phyloP scores from a whole-genome alignment of 1,284 basidiomycete genomes.

The Fomitopsis schrenkii region DNA sequence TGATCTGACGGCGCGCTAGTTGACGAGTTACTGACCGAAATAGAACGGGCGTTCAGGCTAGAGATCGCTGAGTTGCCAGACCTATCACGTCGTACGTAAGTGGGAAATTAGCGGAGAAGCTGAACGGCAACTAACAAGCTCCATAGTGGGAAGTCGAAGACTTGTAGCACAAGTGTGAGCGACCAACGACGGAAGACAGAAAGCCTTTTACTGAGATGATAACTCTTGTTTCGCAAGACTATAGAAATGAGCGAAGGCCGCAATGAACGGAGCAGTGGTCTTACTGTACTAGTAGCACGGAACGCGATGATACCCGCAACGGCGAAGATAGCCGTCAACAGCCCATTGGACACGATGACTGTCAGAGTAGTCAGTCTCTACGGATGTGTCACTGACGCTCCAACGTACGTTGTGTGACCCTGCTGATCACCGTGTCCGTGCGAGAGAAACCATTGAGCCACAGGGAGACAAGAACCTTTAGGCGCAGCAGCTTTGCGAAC shows the following conservation, averaged over 20 bases:
- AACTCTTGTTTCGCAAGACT: neutral
- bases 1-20: neutral
- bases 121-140: conserved; percentile 1
- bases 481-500: conserved; percentile 2
- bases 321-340: conserved; percentile 5
- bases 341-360: conserved; percentile 6
- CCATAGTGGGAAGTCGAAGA: conserved; percentile 2
- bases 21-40: neutral
- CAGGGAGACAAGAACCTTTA: conserved; percentile 7
- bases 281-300: neutral
- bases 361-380: neutral
- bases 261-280: neutral
- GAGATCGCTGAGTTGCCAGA: conserved; percentile 7
- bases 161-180: neutral
- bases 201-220: neutral
- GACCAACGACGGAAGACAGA: neutral
- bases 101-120: neutral
- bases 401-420: conserved; percentile 1
- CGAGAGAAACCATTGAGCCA: conserved; percentile 8
- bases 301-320: conserved; percentile 3
- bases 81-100: neutral
- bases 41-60: conserved; percentile 4
- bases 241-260: neutral
- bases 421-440: conserved; percentile 1
- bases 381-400: neutral